Evolutionary conservation across 768 basidiomycete species (phyloP), one percentile per base, ranked within the genome.

Genomic region (Tricholoma hemisulphureum): DNA sequence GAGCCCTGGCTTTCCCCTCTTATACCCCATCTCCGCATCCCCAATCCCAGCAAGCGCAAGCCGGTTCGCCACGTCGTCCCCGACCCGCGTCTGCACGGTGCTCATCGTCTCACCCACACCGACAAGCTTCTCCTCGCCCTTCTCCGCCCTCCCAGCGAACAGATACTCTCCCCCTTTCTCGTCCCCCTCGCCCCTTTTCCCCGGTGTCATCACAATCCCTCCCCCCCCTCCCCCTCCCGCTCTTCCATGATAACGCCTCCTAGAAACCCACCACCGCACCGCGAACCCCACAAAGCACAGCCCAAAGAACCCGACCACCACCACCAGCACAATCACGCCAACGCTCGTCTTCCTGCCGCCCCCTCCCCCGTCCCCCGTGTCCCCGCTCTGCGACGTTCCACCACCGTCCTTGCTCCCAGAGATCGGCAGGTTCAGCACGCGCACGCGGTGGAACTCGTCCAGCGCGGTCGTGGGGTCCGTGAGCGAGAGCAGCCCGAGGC

Each of bases 361-460:
- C 3, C 57, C 18, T 6, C 20, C 61, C n/a, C 60, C 55, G 3
- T 64, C 21, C 29, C n/a, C n/a, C n/a, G n/a, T n/a, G n/a, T 46
- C 16, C 2, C 56, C 21, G 20, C 49, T 54, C 53, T 61, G 24
- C 6, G 35, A 24, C 54, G 48, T 56, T 48, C 51, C 21, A 20
- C 55, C 48, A 54, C 20, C 52, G 1, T 21, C 41, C 10, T 51
- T 10, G 13, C 56, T 32, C 11, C 62, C 51, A 0, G 68, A 56
- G n/a, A 90, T 71, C 0, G 89, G 84, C 57, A 84, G 77, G 49
- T 86, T 80, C 29, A 86, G 71, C 13, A 92, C 82, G 4, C 91
- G 83, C 4, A 91, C 88, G 4, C 76, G 80, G 45, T 84, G 67
- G 72, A 92, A 93, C 61, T 92, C 88, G 2, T 78, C 70, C 58